A percentile compares a stretch with the other conserved stretches of the same genome.
These are phyloP conservation scores for Fistulinella prunicolor DNA, from an alignment of 768 basidiomycete genomes.

Conservation along the genomic window DNA sequence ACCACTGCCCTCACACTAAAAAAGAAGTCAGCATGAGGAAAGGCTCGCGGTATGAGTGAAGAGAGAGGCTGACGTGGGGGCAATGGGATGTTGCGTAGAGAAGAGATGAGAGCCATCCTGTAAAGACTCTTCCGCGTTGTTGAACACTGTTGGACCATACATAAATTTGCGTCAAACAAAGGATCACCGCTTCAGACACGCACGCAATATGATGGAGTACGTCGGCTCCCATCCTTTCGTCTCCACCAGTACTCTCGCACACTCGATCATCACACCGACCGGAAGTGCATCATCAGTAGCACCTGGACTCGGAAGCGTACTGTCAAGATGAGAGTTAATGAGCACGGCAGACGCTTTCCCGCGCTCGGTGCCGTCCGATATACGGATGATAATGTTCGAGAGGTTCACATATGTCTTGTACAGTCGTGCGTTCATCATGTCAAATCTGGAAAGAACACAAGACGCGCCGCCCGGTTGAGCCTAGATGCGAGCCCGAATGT, in stretches of 20 bases:
- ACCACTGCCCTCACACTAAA: conserved; percentile 77
- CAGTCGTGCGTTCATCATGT: conserved; percentile 82
- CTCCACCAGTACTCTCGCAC: conserved; percentile 67
- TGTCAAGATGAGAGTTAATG: conserved; percentile 88
- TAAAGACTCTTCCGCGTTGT: conserved; percentile 90
- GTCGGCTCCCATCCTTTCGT: conserved; percentile 70
- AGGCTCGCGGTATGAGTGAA: not conserved
- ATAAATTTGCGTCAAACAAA: not conserved
- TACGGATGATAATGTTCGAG: conserved; percentile 84
- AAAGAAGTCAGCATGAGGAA: not conserved
- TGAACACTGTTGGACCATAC: conserved; percentile 66
- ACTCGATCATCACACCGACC: conserved; percentile 90
- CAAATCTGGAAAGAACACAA: conserved; percentile 58
- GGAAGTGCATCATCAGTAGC: conserved; percentile 87
- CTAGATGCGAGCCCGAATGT: no score
- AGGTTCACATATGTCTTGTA: conserved; percentile 87
- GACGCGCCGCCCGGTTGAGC: no score
- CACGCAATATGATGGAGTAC: conserved; percentile 80
- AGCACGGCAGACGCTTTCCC: conserved; percentile 82
- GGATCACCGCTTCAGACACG: conserved; percentile 27
- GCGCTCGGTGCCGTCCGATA: conserved; percentile 70
- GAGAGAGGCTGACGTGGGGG: conserved; percentile 52
- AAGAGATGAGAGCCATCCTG: conserved; percentile 95
- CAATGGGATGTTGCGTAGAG: conserved; percentile 82
- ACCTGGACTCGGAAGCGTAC: conserved; percentile 84